Base-by-base conservation (phyloP, 352 stramenopile species). In the Phytopythium ostracodes region DNA sequence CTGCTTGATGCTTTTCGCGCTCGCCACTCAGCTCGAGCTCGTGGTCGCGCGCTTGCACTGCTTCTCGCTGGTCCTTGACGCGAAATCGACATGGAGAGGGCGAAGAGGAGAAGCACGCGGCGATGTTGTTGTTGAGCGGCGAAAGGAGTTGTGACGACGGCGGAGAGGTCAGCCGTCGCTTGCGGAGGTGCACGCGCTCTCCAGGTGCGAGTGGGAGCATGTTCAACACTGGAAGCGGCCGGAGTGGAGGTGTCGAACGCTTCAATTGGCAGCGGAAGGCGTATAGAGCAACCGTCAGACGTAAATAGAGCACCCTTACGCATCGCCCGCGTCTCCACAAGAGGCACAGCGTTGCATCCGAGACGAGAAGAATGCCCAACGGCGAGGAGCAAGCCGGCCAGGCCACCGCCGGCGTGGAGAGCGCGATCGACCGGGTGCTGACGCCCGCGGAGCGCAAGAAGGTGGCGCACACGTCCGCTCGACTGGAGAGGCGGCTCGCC, bases 41-140 rank as follows among this genome's bases (percentile, higher is more conserved):
- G 17, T 64, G 60, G 20, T 64, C 53, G 4, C 53, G 70, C 9
- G 64, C 60, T 9, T 49, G 51, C 3, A 64, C 62, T 27, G 75
- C 65, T 63, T 87, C 77, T 7, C 76, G 70, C 10, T 60, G 47
- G 7, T 81, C 74, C 38, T 84, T 86, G 3, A 87, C 27, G 25
- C 77, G 71, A 18, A 27, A 40, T 51, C 29, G 46, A 12, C 31
- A 2, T 14, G 46, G 52, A 27, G 33, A 42, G 10, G 33, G 25
- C n/a, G 33, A 58, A 2, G 52, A 17, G 22, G 50, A 56, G 25
- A 24, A 14, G n/a, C n/a, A n/a, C n/a, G n/a, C n/a, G 25, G 22
- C 22, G 7, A 7, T 2, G 35, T 58, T 58, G n/a, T 50, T 51
- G 25, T 27, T 38, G 2, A 51, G 54, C 22, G 25, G 38, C 3